Evolutionary conservation across 257 asterid species (phyloP), one percentile per base, ranked within the genome.

Genomic region (Solanum dulcamara): DNA sequence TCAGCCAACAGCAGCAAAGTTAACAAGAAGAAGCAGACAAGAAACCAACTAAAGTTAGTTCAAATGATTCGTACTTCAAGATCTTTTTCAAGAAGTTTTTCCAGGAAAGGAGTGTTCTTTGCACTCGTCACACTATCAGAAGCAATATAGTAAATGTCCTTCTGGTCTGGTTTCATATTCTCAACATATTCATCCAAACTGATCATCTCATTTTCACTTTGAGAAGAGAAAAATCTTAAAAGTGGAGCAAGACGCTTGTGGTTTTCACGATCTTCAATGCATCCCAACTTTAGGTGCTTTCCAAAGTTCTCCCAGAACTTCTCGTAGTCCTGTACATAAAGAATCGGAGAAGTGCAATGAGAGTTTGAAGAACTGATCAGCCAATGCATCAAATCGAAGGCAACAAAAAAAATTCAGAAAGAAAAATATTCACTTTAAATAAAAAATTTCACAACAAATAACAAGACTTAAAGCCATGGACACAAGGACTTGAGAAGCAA

Each of bases 181-280:
- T 91, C 97, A 84, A 95, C 91, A 88, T 95, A 97, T 89, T 97
- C 99, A 85, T 97, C 99, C 92, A 97, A 90, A 90, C 99, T 92
- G 88, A 97, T 97, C 89, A 90, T 46, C 81, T 93, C 95, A 59
- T 97, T 18, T 70, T 70, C 97, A 72, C 99, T 97, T 87, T 94
- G 98, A 82, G 99, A 97, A 75, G 99, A 97, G 92, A 91, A 89
- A 87, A 97, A 97, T 8, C 99, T 91, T 83, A 97, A 91, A 80
- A 97, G 87, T 33, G 99, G 99, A 85, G 99, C 99, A 75, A 97
- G 89, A 80, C 98, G 95, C 90, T 97, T 94, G 92, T 95, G 99
- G 91, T 95, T 97, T 88, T 97, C 99, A 79, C 95, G 96, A 85
- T 97, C 99, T 87, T 97, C 99, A 85, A 97, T 95, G 93, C 98